Evolutionary conservation across 148 eudicot genomes (phyloP), one percentile per base, ranked within the genome.

Genomic region (Nepenthes gracilis): DNA sequence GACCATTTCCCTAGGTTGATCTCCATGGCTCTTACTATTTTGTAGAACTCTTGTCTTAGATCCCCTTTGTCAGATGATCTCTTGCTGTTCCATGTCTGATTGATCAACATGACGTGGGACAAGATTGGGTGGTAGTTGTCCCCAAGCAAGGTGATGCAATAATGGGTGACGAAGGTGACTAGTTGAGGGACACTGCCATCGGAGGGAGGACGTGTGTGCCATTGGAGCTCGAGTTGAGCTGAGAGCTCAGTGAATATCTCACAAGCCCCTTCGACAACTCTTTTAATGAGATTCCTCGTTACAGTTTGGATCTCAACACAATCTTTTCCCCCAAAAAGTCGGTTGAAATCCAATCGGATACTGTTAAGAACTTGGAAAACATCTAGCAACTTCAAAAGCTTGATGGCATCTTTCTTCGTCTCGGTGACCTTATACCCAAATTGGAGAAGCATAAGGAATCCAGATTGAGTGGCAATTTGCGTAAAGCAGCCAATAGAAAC

Each of bases 341-440:
- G 60, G 70, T 88, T 92, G 66, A 92, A 92, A 63, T 92, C 79
- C 2, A 78, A 35, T 62, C 96, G 72, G 34, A 83, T 71, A 32
- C 62, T 77, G 66, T 81, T 72, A 5, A 92, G 73, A 49, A 79
- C 67, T 47, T 77, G 74, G 61, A 92, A 92, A 14, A 88, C 73
- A 12, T 83, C 85, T 53, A 92, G 64, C 51, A 92, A 54, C 80
- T 80, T 88, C 56, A 88, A 65, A 6, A 92, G 96, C 78, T 92
- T 92, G 65, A 85, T 47, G n/a, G 97, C 96, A 43, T 92, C 97
- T 62, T 88, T 88, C 74, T 88, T 91, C 1, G 90, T 79, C 64
- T 72, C 72, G 12, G 84, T 77, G 45, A 92, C 51, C 33, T 71
- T 64, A 55, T 67, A 77, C 8, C 90, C 98, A 63, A 88, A 83